Evolutionary conservation across 768 basidiomycete genomes (phyloP).

Genomic region (Kwoniella heveanensis): DNA sequence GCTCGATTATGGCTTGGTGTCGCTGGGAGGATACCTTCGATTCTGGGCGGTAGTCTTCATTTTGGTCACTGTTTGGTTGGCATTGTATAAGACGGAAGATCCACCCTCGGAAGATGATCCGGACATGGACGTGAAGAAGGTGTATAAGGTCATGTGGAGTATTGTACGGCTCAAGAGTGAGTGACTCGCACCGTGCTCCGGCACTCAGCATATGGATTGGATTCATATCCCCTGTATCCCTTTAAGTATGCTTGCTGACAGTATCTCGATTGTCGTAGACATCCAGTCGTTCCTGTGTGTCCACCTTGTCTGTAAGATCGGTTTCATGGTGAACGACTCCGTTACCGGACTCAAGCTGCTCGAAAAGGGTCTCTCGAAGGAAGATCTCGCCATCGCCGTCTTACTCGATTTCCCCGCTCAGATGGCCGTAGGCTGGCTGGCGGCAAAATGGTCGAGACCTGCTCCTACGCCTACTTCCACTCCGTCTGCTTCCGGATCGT

Average conservation of each 20-base stretch:
- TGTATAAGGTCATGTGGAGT: constrained; percentile 92
- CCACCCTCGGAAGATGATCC: constrained; percentile 69
- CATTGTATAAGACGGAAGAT: constrained; percentile 88
- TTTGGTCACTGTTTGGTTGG: constrained; percentile 81
- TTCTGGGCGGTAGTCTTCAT: constrained; percentile 85
- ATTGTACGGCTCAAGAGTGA: constrained; percentile 88
- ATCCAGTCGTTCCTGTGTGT: constrained; percentile 82
- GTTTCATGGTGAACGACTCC: constrained; percentile 91
- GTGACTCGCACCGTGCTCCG: no score
- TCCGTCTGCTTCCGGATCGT: constrained; percentile 54
- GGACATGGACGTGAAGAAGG: constrained; percentile 85
- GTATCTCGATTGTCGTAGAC: constrained; percentile 61
- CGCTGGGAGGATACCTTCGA: constrained; percentile 75
- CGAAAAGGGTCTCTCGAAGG: constrained; percentile 92
- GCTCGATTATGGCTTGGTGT: constrained; percentile 57
- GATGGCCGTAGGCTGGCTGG: constrained; percentile 89
- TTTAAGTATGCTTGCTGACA: background rate
- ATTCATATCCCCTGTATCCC: background rate
- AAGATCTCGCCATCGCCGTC: constrained; percentile 93
- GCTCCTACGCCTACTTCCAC: constrained; percentile 59
- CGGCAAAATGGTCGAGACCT: constrained; percentile 78
- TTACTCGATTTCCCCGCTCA: constrained; percentile 98
- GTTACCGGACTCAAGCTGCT: constrained; percentile 89
- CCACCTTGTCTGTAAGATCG: constrained; percentile 89
- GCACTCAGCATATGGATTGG: no score